Evolutionary conservation across 305 asterid genomes (phyloP).

Genomic region (Striga hermonthica): DNA sequence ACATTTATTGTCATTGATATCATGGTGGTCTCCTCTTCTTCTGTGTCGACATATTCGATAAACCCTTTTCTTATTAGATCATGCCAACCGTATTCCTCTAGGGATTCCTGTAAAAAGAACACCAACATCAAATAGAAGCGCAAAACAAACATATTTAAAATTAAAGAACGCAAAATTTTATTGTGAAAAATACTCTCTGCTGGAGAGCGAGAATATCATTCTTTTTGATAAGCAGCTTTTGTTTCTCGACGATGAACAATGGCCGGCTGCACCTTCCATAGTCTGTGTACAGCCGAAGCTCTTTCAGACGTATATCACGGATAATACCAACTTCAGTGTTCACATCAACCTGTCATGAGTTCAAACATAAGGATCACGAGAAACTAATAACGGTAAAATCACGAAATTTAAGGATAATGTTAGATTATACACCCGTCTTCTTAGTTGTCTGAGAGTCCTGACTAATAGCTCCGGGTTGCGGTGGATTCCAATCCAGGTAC

Average conservation of each 20-base stretch:
- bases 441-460: conserved; percentile 61
- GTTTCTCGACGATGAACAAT: conserved; percentile 76
- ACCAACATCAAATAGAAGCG: conserved; percentile 14
- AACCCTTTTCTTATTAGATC: conserved; percentile 69
- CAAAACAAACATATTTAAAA: neutral
- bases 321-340: conserved; percentile 89
- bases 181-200: conserved; percentile 52
- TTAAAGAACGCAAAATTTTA: neutral
- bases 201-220: conserved; percentile 69
- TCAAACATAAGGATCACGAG: neutral
- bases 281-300: conserved; percentile 79
- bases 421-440: conserved; percentile 40
- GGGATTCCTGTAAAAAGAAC: conserved; percentile 45
- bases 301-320: conserved; percentile 72
- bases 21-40: conserved; percentile 95
- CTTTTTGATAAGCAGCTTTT: conserved; percentile 66
- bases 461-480: conserved; percentile 83
- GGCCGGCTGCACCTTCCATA: conserved; percentile 96
- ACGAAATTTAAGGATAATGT: neutral
- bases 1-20: conserved; percentile 86
- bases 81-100: conserved; percentile 79
- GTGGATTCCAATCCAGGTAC: conserved; percentile 81
- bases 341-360: conserved; percentile 57
- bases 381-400: neutral
- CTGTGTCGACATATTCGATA: conserved; percentile 81